Evolutionary conservation across 306 rosid species (phyloP).

Genomic region (Notholithocarpus densiflorus): DNA sequence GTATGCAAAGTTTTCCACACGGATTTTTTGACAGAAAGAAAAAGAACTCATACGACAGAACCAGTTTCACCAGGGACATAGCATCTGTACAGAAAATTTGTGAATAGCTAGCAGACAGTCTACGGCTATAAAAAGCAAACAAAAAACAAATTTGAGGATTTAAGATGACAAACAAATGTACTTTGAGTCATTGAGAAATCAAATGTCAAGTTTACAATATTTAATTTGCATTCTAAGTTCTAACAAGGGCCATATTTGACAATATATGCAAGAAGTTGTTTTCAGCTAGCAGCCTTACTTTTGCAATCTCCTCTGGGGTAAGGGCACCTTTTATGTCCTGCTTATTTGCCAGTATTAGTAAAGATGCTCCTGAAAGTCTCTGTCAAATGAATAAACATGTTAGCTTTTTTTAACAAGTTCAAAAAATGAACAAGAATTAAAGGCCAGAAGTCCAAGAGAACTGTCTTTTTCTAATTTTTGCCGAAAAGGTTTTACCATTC

Average conservation of each 20-base stretch:
- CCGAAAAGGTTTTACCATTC: neutral
- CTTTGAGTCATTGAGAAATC: neutral
- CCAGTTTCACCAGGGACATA: neutral
- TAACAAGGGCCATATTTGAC: neutral
- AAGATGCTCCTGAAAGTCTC: conserved; percentile 88
- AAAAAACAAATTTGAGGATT: too few relatives aligned
- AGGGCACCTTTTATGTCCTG: conserved; percentile 90
- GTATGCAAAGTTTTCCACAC: neutral
- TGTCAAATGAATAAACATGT: conserved; percentile 27
- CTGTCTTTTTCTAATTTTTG: neutral
- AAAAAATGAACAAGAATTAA: neutral
- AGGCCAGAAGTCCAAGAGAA: neutral
- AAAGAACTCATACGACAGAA: neutral
- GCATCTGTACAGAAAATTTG: neutral
- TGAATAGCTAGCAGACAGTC: neutral
- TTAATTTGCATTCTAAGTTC: neutral
- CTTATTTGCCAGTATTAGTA: conserved; percentile 85
- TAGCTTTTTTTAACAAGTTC: neutral
- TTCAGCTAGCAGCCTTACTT: conserved; percentile 35
- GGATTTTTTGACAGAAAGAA: neutral
- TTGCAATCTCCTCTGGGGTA: conserved; percentile 68
- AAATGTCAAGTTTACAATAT: neutral
- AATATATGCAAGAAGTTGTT: neutral
- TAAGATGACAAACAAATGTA: neutral
- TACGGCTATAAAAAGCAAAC: neutral